Evolutionary conservation across 768 basidiomycete genomes (phyloP).

Genomic region (Podaxis carcinomalis): DNA sequence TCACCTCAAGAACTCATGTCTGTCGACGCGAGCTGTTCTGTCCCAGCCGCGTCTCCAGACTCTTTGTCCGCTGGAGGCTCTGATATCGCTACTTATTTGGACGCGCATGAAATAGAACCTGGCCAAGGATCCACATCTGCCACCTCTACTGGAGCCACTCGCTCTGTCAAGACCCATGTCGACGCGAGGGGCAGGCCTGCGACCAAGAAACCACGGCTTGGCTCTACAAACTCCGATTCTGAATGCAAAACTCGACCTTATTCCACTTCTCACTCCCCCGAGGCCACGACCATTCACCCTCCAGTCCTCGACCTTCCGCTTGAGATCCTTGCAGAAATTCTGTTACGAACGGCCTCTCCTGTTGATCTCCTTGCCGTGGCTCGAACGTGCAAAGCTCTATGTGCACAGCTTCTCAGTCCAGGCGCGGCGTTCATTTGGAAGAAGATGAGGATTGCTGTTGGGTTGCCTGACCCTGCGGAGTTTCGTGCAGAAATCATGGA

Average conservation of each 20-base stretch:
- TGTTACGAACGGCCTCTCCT: slow-evolving; percentile 47
- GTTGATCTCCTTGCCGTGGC: slow-evolving; percentile 56
- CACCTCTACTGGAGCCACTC: not conserved
- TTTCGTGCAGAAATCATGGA: not conserved
- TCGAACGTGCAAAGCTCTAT: slow-evolving; percentile 52
- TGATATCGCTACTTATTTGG: too few species aligned
- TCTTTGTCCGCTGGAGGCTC: not conserved
- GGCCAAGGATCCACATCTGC: not conserved
- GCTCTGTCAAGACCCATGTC: not conserved
- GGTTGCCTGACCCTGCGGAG: not conserved
- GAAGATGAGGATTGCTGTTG: not conserved
- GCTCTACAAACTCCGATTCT: not conserved
- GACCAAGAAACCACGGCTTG: not conserved
- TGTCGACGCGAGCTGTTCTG: not conserved
- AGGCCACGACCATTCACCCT: not conserved
- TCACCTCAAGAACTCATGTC: not conserved
- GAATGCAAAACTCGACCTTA: not conserved
- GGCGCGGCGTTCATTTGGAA: not conserved
- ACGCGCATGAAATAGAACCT: too few species aligned
- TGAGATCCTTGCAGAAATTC: slow-evolving; percentile 63
- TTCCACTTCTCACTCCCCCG: not conserved
- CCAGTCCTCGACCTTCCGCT: slow-evolving; percentile 37
- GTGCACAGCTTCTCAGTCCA: slow-evolving; percentile 35
- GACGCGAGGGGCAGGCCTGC: not conserved
- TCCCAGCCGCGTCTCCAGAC: not conserved